A percentile compares a stretch with the other conserved stretches of the same genome.
Conservation (phyloP, 73 alveolate species). For the Durusdinium trenchii region DNA sequence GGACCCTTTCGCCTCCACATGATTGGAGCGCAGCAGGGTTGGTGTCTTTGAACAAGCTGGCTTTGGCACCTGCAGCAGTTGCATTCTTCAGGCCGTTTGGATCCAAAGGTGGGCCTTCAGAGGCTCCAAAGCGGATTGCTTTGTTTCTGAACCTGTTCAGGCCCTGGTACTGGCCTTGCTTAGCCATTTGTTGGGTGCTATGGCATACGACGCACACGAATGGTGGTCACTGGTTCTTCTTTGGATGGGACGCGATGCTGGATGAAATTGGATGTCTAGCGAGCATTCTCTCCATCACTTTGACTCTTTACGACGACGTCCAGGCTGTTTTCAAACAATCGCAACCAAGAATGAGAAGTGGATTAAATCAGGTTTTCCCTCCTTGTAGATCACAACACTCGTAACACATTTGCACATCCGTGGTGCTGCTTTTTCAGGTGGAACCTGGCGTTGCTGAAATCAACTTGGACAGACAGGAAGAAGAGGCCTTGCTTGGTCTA, state of each 20-base stretch:
- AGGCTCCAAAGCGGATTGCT: background rate
- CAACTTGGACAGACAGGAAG: no score
- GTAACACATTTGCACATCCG: background rate
- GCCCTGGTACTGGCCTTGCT: conserved; percentile 92
- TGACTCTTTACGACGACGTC: conserved; percentile 65
- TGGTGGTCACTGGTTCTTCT: conserved; percentile 87
- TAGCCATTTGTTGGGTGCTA: conserved; percentile 35
- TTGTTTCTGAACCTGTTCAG: background rate
- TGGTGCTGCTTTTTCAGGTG: background rate
- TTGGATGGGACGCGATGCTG: conserved; percentile 91
- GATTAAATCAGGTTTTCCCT: background rate
- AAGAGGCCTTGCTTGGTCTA: no score
- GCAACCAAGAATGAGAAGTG: background rate
- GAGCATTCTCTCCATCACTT: conserved; percentile 59
- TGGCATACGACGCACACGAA: conserved; percentile 11
- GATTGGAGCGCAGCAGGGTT: background rate
- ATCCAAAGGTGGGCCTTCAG: background rate
- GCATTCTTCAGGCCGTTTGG: conserved; percentile 63
- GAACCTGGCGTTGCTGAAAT: background rate
- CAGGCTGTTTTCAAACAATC: background rate
- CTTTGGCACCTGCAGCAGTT: conserved; percentile 24
- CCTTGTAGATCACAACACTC: background rate
- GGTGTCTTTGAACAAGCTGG: conserved; percentile 49
- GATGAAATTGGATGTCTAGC: conserved; percentile 83
- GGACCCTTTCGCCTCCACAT: conserved; percentile 40